Base-by-base conservation (phyloP, 1,284 basidiomycete species). In the Boletellus dicymbophilus region DNA sequence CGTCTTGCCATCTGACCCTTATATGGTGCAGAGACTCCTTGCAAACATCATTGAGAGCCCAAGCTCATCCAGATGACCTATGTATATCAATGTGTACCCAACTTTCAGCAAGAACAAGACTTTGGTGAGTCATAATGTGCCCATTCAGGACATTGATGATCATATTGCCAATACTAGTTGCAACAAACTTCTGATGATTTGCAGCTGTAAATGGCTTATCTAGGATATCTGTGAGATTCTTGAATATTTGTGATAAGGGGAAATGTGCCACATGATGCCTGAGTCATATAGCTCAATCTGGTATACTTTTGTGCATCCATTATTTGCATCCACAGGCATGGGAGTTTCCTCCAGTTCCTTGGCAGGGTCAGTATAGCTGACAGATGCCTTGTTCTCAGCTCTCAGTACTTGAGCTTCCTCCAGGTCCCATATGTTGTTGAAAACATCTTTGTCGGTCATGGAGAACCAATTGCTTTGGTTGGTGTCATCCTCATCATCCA, bases 251-350 rank as follows among this genome's bases (percentile, higher is more conserved):
- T 58, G 49, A 49, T 73, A 73, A 0, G 72, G 75, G 0, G 69
- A 72, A 13, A 79, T 68, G 42, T 78, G 75, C 3, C 58, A 27
- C 0, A 67, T 71, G 3, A 63, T 63, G 0, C 77, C 73, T 1
- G 71, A 74, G 52, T 78, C 69, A 40, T 61, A 70, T 0, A 77
- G 33, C 36, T 74, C 65, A 2, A 54, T n/a, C n/a, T n/a, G n/a
- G n/a, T n/a, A n/a, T n/a, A n/a, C n/a, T n/a, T n/a, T n/a, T n/a
- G n/a, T n/a, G n/a, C n/a, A n/a, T n/a, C n/a, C n/a, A n/a, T n/a
- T n/a, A n/a, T n/a, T n/a, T n/a, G n/a, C n/a, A n/a, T n/a, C n/a
- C n/a, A n/a, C n/a, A n/a, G n/a, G n/a, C n/a, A n/a, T n/a, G n/a
- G n/a, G n/a, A n/a, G n/a, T n/a, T n/a, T n/a, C n/a, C n/a, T n/a